phyloP scores from a whole-genome alignment of 306 rosid genomes.

The Prunus salicina region DNA sequence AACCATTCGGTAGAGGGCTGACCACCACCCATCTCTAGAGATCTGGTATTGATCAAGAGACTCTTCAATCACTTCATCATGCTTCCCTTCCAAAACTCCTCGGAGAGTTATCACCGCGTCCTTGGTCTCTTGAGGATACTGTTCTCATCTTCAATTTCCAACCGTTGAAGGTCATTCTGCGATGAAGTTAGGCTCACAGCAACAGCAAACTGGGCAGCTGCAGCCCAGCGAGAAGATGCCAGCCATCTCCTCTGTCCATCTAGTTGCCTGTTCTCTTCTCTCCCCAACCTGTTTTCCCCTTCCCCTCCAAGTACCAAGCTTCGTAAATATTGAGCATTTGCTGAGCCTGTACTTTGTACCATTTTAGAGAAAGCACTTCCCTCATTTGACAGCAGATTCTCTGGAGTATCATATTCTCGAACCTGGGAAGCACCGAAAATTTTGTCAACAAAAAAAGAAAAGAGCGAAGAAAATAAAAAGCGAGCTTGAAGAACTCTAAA shows the following conservation, averaged over 20 bases:
- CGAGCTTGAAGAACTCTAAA: neutral
- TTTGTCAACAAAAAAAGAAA: conserved; percentile 4
- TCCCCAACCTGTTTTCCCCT: conserved; percentile 32
- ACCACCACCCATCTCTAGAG: conserved; percentile 70
- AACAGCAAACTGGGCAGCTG: conserved; percentile 85
- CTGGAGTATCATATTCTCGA: conserved; percentile 66
- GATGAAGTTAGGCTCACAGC: conserved; percentile 85
- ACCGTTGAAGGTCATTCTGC: conserved; percentile 59
- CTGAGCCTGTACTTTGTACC: conserved; percentile 88
- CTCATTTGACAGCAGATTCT: conserved; percentile 60
- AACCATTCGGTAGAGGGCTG: conserved; percentile 74
- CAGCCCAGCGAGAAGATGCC: conserved; percentile 67
- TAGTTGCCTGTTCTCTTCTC: conserved; percentile 30
- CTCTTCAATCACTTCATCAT: conserved; percentile 66
- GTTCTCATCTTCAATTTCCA: conserved; percentile 42
- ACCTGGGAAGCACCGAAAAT: conserved; percentile 45
- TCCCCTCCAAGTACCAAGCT: conserved; percentile 55
- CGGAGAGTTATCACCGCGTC: conserved; percentile 68
- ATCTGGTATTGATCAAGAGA: conserved; percentile 41
- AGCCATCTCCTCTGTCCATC: conserved; percentile 47
- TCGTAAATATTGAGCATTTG: conserved; percentile 73
- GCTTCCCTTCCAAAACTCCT: conserved; percentile 86
- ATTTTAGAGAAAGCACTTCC: conserved; percentile 74
- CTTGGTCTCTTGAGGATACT: conserved; percentile 53
- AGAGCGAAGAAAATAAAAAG: neutral